Evolutionary conservation across 345 rosid species (phyloP), one percentile per base, ranked within the genome.

Genomic region (Eucalyptus lansdowneana): DNA sequence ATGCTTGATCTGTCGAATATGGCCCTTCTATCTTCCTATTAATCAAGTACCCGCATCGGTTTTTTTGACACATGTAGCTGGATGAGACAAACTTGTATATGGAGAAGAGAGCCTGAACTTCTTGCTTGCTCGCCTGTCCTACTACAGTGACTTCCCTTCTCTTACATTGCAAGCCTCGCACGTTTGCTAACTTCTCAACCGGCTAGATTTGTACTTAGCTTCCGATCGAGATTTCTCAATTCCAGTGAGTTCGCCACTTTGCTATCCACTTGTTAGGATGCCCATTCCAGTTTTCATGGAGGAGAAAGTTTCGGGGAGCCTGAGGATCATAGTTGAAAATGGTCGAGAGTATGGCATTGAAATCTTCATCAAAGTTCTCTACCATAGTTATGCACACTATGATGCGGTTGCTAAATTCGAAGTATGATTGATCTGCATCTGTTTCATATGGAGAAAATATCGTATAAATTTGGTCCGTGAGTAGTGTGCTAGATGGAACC

Each of bases 51-150:
- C 34, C 50, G 89, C 54, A 34, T 91, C 93, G 94, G 95, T 93
- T 93, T 90, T 91, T 94, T 95, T 51, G 90, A 94, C 65, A 87
- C 92, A 95, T 87, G 94, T 94, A 19, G 88, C 54, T 14, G 94
- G 90, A 93, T 93, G 93, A 90, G 96, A 85, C 91, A 92, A 90
- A 93, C 97, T 45, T 94, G 93, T 86, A 90, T 88, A 60, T 94
- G 96, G 96, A 96, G 96, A 90, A 96, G 97, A 88, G 96, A 94
- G 67, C 96, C 96, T 44, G 97, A 95, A 92, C 58, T 53, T 53
- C 58, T 53, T 53, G 24, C 10, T 2, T 53, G 58, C 24, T 53
- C 58, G 58, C 58, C 5, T 53, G 58, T 53, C 56, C 56, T 7
- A 19, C 56, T 19, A 7, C 24, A 7, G 56, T 53, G 2, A 19